phyloP scores from a whole-genome alignment of 768 basidiomycete genomes.

The Lepiota venenata region DNA sequence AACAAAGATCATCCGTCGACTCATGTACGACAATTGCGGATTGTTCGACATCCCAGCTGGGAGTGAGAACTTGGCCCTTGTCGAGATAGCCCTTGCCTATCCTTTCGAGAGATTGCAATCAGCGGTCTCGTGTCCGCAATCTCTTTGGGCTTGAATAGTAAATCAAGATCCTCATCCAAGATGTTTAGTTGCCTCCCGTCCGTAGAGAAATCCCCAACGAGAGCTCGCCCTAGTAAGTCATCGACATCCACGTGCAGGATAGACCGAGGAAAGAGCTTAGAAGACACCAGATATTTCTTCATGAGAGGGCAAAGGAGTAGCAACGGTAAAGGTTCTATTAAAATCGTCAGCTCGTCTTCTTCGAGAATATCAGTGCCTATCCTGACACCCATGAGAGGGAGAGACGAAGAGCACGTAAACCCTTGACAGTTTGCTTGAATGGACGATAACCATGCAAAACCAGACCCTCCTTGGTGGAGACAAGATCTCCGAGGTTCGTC shows the following conservation, averaged over 20 bases:
- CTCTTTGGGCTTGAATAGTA: background rate
- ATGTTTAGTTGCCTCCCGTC: background rate
- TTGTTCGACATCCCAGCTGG: too few relatives aligned
- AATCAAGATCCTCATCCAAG: slow-evolving; percentile 1
- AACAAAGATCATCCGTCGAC: too few relatives aligned
- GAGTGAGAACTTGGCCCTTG: background rate
- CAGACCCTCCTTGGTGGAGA: background rate
- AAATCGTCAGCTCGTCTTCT: background rate
- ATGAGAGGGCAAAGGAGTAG: slow-evolving; percentile 7
- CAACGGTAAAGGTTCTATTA: slow-evolving; percentile 7
- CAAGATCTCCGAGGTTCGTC: slow-evolving; percentile 8
- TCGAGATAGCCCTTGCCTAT: background rate
- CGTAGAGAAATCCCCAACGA: background rate
- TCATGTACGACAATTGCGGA: background rate
- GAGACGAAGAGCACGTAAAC: slow-evolving; percentile 53
- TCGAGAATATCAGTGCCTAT: background rate
- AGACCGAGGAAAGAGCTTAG: background rate
- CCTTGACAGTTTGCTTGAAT: slow-evolving; percentile 50
- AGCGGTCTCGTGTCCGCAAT: background rate
- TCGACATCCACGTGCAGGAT: background rate
- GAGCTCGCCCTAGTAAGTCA: background rate
- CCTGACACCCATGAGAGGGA: slow-evolving; percentile 69
- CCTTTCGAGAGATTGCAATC: background rate
- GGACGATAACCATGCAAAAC: slow-evolving; percentile 22
- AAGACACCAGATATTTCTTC: slow-evolving; percentile 6